phyloP scores from a whole-genome alignment of 257 asterid genomes.

The Dorcoceras hygrometricum region DNA sequence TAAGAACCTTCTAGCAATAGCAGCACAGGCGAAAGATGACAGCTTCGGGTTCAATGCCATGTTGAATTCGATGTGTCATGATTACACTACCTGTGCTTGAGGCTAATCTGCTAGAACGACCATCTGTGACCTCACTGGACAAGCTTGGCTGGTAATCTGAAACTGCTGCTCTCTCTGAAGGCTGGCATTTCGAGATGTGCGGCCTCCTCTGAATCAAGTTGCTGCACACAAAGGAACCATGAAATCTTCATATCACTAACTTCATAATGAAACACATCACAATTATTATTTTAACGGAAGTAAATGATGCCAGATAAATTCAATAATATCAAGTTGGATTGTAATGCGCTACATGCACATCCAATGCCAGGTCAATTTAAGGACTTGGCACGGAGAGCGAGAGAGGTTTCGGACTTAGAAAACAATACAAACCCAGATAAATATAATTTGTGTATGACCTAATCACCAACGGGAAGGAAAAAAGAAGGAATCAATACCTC shows the following conservation, averaged over 20 bases:
- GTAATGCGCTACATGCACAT: not conserved
- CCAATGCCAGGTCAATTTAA: not conserved
- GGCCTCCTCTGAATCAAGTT: slow-evolving; percentile 62
- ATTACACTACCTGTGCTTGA: slow-evolving; percentile 61
- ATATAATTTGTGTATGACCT: not conserved
- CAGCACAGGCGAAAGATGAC: slow-evolving; percentile 58
- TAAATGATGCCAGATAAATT: too few relatives aligned
- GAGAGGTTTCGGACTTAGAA: not conserved
- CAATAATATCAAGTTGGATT: too few relatives aligned
- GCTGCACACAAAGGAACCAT: slow-evolving; percentile 30
- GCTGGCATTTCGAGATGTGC: slow-evolving; percentile 60
- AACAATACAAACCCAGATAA: not conserved
- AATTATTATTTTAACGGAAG: too few relatives aligned
- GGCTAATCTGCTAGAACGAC: slow-evolving; percentile 51
- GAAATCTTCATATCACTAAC: too few relatives aligned
- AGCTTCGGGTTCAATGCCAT: slow-evolving; percentile 78
- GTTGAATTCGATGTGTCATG: slow-evolving; percentile 63
- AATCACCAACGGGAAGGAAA: not conserved
- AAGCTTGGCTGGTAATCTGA: slow-evolving; percentile 82
- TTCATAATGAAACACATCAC: not conserved
- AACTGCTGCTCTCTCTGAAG: slow-evolving; percentile 60
- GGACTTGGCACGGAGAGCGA: not conserved
- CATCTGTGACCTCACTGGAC: slow-evolving; percentile 62
- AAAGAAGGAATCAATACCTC: slow-evolving; percentile 44
- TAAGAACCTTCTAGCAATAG: slow-evolving; percentile 52